A percentile compares a stretch with the other conserved stretches of the same genome.
Evolutionary conservation across 495 filamentous ascomycete species (phyloP).

Genomic region (Parathielavia hyrcaniae): DNA sequence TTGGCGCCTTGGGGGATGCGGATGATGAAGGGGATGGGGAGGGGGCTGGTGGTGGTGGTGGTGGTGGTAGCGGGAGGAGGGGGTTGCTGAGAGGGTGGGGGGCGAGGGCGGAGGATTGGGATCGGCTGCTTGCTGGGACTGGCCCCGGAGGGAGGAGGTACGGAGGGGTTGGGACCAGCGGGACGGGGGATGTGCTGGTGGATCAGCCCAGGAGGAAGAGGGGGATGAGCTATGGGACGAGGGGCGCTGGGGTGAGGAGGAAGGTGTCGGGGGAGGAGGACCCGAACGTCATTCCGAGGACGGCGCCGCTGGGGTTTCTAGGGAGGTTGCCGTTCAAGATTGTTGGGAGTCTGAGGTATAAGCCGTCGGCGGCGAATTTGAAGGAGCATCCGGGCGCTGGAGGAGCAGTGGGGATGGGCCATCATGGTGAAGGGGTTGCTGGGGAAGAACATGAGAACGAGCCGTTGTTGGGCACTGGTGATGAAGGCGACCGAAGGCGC

Average conservation of each 20-base stretch:
- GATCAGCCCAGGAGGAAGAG: conserved; percentile 68
- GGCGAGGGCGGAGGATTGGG: conserved; percentile 76
- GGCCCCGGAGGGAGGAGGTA: conserved; percentile 41
- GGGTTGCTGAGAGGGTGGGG: conserved; percentile 57
- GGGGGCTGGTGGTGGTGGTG: conserved; percentile 4
- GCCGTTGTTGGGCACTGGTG: conserved; percentile 59
- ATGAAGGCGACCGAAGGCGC: conserved; percentile 44
- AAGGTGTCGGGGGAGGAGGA: conserved; percentile 68
- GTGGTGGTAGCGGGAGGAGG: conserved; percentile 27
- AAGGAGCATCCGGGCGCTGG: conserved; percentile 69
- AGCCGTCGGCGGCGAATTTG: conserved; percentile 83
- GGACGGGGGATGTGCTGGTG: conserved; percentile 34
- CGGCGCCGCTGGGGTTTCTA: conserved; percentile 79
- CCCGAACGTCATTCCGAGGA: conserved; percentile 85
- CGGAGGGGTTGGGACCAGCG: conserved; percentile 25
- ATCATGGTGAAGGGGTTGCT: conserved; percentile 17
- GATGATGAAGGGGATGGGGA: conserved; percentile 53
- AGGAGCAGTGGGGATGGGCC: conserved; percentile 41
- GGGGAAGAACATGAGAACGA: conserved; percentile 63
- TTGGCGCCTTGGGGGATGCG: conserved; percentile 23
- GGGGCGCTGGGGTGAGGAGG: conserved; percentile 50
- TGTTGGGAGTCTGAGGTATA: conserved; percentile 77
- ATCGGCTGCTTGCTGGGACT: conserved; percentile 75
- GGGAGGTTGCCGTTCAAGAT: conserved; percentile 78
- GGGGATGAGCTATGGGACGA: conserved; percentile 84